phyloP scores from a whole-genome alignment of 2,329 filamentous ascomycete species.

The Paraconiothyrium brasiliense region DNA sequence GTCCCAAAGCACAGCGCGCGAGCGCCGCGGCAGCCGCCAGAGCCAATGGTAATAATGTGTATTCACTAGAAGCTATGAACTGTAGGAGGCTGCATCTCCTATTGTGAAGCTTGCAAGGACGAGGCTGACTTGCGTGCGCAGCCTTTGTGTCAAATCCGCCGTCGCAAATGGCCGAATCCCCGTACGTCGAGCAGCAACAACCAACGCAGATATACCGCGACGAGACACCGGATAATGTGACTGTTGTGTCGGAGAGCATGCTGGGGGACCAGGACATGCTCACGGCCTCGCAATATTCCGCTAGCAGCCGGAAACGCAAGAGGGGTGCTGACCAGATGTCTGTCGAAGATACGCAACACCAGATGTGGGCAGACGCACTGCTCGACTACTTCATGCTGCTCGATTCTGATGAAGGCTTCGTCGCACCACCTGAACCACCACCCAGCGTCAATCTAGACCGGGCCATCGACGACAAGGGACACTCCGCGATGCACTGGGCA shows the following conservation, averaged over 20 bases:
- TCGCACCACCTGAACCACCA: constrained; percentile 79
- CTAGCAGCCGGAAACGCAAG: constrained; percentile 75
- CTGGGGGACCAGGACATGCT: constrained; percentile 83
- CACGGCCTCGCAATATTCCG: constrained; percentile 72
- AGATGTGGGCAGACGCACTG: constrained; percentile 89
- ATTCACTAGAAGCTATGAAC: constrained; percentile 42
- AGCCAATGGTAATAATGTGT: constrained; percentile 39
- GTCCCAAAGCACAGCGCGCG: constrained; percentile 79
- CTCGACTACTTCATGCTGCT: constrained; percentile 95
- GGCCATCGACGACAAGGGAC: constrained; percentile 90
- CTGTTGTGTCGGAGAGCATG: constrained; percentile 84
- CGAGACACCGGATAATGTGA: constrained; percentile 83
- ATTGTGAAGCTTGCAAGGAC: constrained; percentile 2
- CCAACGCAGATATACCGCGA: constrained; percentile 74
- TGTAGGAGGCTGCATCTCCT: constrained; percentile 32
- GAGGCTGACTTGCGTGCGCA: constrained; percentile 24
- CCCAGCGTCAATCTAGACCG: constrained; percentile 88
- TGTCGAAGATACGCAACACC: constrained; percentile 81
- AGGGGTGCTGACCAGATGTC: constrained; percentile 72
- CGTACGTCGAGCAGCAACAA: constrained; percentile 70
- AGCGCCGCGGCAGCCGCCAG: constrained; percentile 66
- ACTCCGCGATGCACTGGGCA: constrained; percentile 96
- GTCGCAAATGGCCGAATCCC: constrained; percentile 62
- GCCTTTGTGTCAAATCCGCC: constrained; percentile 37
- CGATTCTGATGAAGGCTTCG: constrained; percentile 76